A percentile compares a stretch with the other conserved stretches of the same genome.
phyloP scores from a whole-genome alignment of 768 basidiomycete species.

The Lanmaoa rubissima region DNA sequence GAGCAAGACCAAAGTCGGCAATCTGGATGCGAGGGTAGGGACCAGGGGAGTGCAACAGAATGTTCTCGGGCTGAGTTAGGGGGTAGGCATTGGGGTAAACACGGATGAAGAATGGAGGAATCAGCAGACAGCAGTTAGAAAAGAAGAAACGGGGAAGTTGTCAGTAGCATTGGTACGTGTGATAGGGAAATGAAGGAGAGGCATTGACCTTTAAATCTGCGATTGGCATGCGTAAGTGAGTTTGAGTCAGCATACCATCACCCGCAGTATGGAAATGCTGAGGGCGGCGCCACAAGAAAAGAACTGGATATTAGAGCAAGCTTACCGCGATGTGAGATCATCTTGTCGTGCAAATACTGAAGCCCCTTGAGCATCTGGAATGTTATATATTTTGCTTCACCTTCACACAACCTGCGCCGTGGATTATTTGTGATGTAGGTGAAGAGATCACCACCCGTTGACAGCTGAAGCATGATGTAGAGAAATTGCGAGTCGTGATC shows the following conservation, averaged over 20 bases:
- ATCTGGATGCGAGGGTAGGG: slow-evolving; percentile 82
- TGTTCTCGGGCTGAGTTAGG: slow-evolving; percentile 70
- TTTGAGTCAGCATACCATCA: not conserved
- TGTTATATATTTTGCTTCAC: slow-evolving; percentile 82
- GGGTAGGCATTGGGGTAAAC: not conserved
- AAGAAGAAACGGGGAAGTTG: not conserved
- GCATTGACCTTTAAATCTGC: slow-evolving; percentile 61
- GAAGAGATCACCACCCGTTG: slow-evolving; percentile 86
- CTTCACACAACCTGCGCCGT: slow-evolving; percentile 61
- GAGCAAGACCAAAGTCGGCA: slow-evolving; percentile 85
- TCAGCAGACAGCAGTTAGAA: not conserved
- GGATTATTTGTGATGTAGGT: slow-evolving; percentile 71
- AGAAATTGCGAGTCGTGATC: slow-evolving; percentile 61
- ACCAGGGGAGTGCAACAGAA: slow-evolving; percentile 74
- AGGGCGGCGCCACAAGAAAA: not conserved
- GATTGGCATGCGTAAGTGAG: slow-evolving; percentile 1
- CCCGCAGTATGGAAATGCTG: not conserved
- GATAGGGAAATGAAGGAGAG: not conserved
- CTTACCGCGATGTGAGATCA: slow-evolving; percentile 79
- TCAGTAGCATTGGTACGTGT: not conserved
- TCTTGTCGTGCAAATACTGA: slow-evolving; percentile 64
- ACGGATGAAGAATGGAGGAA: not conserved
- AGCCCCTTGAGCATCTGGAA: slow-evolving; percentile 75
- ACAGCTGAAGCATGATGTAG: slow-evolving; percentile 84
- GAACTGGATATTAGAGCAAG: not conserved